These are phyloP conservation scores for Castanea crenata DNA, from an alignment of 306 rosid genomes.

Conservation along the genomic window DNA sequence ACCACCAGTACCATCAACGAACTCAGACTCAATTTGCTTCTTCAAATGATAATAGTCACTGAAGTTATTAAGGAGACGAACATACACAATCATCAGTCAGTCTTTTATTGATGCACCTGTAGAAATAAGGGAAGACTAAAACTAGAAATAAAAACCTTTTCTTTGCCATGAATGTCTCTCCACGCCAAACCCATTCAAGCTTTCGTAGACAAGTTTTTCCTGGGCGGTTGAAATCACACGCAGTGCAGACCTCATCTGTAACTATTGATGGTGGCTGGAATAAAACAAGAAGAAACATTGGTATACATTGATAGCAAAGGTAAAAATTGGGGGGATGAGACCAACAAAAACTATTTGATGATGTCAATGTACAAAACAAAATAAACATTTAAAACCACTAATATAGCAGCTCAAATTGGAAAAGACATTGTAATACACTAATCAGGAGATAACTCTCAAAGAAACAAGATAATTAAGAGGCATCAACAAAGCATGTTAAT, in stretches of 20 bases:
- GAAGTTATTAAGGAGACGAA: conserved; percentile 29
- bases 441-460: background rate
- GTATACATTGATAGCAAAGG: background rate
- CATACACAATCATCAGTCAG: conserved; percentile 29
- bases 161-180: conserved; percentile 84
- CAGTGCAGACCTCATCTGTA: conserved; percentile 95
- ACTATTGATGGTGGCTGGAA: conserved; percentile 94
- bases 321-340: background rate
- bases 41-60: conserved; percentile 92
- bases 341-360: background rate
- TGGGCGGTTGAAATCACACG: conserved; percentile 98
- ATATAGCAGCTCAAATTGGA: background rate
- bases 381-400: background rate
- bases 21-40: conserved; percentile 95
- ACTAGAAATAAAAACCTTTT: conserved; percentile 48
- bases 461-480: background rate
- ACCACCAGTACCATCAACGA: conserved; percentile 53
- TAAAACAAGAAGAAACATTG: conserved; percentile 21
- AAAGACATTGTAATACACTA: background rate
- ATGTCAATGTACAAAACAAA: background rate
- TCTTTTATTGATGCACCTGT: conserved; percentile 12
- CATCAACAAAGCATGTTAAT: background rate
- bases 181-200: conserved; percentile 99
- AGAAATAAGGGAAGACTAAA: conserved; percentile 10
- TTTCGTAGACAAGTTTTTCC: conserved; percentile 91